These are phyloP conservation scores for Theobroma grandiflorum DNA, from an alignment of 441 rosid species.

Conservation along the genomic window DNA sequence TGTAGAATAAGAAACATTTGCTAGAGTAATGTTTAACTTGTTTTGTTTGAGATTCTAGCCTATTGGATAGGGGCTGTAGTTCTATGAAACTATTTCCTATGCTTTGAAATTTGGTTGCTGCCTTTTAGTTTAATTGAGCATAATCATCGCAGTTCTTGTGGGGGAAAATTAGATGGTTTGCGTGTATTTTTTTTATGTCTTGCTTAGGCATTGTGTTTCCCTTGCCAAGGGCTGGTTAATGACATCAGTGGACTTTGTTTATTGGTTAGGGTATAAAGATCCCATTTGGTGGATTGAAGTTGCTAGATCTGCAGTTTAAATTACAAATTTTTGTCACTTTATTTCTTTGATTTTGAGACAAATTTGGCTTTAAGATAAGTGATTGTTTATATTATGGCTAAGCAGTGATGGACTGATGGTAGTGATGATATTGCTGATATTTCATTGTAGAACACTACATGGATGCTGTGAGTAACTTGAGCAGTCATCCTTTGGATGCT, in stretches of 20 bases:
- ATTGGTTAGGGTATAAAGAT: not conserved
- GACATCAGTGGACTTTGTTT: not conserved
- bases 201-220: not conserved
- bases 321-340: not conserved
- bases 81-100: not conserved
- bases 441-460: not conserved
- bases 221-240: not conserved
- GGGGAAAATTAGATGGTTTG: not conserved
- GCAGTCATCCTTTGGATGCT: not conserved
- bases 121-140: not conserved
- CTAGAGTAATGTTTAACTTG: not conserved
- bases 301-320: not conserved
- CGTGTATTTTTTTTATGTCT: not conserved
- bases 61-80: not conserved
- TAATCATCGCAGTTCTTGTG: not conserved
- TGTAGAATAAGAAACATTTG: not conserved
- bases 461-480: not conserved
- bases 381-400: not conserved
- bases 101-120: slow-evolving; percentile 14
- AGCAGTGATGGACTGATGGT: slow-evolving; percentile 19
- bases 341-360: not conserved
- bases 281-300: slow-evolving; percentile 10
- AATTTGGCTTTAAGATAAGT: not conserved
- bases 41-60: slow-evolving; percentile 10
- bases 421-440: not conserved